phyloP scores from a whole-genome alignment of 306 rosid genomes.

The Luffa acutangula region DNA sequence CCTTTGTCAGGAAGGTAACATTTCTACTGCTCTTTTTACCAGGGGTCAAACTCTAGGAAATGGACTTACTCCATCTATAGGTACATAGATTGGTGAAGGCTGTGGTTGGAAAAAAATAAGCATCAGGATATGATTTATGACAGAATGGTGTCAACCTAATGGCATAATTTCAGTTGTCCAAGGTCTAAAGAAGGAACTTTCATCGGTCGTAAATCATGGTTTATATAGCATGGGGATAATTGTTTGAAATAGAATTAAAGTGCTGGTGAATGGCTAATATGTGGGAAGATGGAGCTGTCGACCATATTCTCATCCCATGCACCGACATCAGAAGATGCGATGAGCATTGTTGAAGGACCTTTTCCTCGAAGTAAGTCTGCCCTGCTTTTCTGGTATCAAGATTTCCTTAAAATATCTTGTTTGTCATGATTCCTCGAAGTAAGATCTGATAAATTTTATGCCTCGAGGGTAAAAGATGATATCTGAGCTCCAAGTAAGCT shows the following conservation, averaged over 20 bases:
- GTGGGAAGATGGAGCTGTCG: neutral
- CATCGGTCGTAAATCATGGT: neutral
- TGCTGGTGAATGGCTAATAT: neutral
- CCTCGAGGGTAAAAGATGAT: too few species aligned
- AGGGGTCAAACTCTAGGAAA: slow-evolving; percentile 20
- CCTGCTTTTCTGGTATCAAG: neutral
- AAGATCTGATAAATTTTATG: neutral
- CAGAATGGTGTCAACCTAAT: slow-evolving; percentile 20
- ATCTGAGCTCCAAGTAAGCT: too few species aligned
- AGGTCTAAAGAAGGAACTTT: neutral
- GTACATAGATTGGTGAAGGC: slow-evolving; percentile 19
- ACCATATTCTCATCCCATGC: neutral
- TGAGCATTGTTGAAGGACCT: neutral
- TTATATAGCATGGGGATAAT: neutral
- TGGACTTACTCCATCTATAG: slow-evolving; percentile 19
- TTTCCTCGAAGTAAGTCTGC: neutral
- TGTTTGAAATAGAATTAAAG: neutral
- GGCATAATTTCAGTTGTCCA: slow-evolving; percentile 9
- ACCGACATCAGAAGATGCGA: neutral
- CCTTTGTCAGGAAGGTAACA: slow-evolving; percentile 23
- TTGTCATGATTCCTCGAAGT: too few species aligned
- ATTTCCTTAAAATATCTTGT: neutral
- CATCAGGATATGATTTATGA: slow-evolving; percentile 5
- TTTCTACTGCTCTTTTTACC: slow-evolving; percentile 17
- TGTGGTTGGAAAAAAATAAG: slow-evolving; percentile 12